Evolutionary conservation across 2,329 filamentous ascomycete species (phyloP), one percentile per base, ranked within the genome.

Genomic region (Fusarium concolor): DNA sequence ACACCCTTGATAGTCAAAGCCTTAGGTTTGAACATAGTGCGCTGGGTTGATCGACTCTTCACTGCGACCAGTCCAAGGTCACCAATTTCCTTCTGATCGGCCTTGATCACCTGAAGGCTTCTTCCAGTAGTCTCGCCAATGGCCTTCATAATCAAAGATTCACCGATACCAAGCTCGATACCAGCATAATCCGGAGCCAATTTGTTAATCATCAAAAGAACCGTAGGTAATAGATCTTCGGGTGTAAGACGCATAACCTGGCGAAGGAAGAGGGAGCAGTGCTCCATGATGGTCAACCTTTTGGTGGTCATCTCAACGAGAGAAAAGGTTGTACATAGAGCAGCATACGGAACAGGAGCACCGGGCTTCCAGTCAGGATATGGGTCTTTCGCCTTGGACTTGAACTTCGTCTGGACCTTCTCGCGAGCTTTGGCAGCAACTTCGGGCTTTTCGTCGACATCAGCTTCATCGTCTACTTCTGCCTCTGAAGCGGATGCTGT

Each of bases 11-110:
- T 86, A 1, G 94, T 97, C 72, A 99, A 82, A 28, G 94, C 85
- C 79, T 97, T 97, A 4, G 94, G 96, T 79, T 97, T 97, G 84
- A 98, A 97, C 94, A 99, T 97, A 22, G 96, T 98, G 12, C 93
- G 93, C 76, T 99, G 96, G 44, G 94, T 98, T 15, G 92, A 93
- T 79, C 95, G 89, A 81, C 94, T 97, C 83, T 98, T 97, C 47
- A 97, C 93, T 42, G 96, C 96, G 2, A 99, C 95, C 33, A 98
- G 84, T 12, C 96, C 96, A 12, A 99, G 85, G 78, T 99, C 96
- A 54, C 96, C 96, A 79, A 98, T 97, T 73, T 97, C 94, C 74
- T 96, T 94, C 76, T 99, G 96, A 72, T 98, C 94, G 47, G 92
- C 89, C 81, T 97, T 98, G 83, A 99, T 97, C 52, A 97, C 90